A percentile compares a stretch with the other conserved stretches of the same genome.
Conservation (phyloP, 306 rosid species). For the Rosa persica region DNA sequence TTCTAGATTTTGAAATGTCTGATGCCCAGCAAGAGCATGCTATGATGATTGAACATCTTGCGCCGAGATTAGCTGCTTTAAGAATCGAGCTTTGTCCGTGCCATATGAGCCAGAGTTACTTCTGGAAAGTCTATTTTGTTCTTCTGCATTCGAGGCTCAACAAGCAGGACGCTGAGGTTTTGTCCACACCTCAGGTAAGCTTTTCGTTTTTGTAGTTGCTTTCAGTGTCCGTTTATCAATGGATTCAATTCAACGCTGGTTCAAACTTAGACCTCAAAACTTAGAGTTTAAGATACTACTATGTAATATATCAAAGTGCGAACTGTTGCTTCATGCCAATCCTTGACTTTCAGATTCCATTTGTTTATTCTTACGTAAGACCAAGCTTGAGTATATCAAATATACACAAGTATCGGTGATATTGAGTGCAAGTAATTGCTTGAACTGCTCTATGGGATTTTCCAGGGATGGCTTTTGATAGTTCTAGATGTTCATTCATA, state of each 20-base stretch:
- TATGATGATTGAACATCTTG: slow-evolving; percentile 60
- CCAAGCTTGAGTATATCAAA: slow-evolving; percentile 3
- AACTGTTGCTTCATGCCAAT: neutral
- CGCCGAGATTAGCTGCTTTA: slow-evolving; percentile 92
- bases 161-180: slow-evolving; percentile 74
- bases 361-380: neutral
- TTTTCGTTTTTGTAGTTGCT: slow-evolving; percentile 1
- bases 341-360: neutral
- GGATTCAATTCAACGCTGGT: neutral
- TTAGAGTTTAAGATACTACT: neutral
- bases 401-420: neutral
- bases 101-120: slow-evolving; percentile 91
- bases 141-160: slow-evolving; percentile 89
- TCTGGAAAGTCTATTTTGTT: slow-evolving; percentile 97
- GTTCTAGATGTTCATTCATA: neutral
- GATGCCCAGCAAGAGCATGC: slow-evolving; percentile 77
- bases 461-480: neutral
- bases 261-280: neutral
- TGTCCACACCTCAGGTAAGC: slow-evolving; percentile 80
- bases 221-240: neutral
- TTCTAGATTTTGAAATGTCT: slow-evolving; percentile 83
- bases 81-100: slow-evolving; percentile 92
- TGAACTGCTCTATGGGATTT: neutral
- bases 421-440: neutral
- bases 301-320: neutral